Evolutionary conservation across 2,329 filamentous ascomycete species (phyloP).

Genomic region (Diaporthe sp.): DNA sequence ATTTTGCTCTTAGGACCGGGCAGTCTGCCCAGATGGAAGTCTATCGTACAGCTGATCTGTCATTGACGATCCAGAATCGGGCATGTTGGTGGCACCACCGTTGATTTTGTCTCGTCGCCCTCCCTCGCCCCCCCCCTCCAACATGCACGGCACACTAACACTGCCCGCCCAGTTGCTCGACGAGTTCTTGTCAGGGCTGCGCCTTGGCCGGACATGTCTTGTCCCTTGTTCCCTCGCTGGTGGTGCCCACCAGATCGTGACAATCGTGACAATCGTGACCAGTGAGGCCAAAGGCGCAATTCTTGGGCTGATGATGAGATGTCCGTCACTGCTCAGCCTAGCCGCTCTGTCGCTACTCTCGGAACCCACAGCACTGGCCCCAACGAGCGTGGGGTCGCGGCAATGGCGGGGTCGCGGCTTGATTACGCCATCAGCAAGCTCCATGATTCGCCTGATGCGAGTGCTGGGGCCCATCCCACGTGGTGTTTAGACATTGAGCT

Average conservation of each 20-base stretch:
- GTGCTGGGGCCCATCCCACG: background rate
- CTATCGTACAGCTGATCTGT: background rate
- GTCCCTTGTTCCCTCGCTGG: background rate
- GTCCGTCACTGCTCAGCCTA: background rate
- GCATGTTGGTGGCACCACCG: slow-evolving; percentile 1
- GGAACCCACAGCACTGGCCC: slow-evolving; percentile 4
- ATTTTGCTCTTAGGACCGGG: background rate
- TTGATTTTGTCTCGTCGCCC: background rate
- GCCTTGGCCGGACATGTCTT: background rate
- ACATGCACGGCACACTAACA: background rate
- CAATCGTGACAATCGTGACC: background rate
- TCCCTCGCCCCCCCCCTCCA: background rate
- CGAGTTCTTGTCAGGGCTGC: background rate
- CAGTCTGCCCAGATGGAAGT: too few relatives aligned
- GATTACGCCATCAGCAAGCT: slow-evolving; percentile 34
- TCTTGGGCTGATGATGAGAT: slow-evolving; percentile 32
- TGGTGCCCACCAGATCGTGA: background rate
- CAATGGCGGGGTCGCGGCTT: slow-evolving; percentile 28
- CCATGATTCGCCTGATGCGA: slow-evolving; percentile 26
- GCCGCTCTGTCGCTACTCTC: background rate
- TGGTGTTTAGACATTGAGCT: background rate
- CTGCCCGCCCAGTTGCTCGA: background rate
- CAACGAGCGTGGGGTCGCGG: slow-evolving; percentile 11
- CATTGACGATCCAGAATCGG: slow-evolving; percentile 2
- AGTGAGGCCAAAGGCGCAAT: slow-evolving; percentile 27